phyloP scores from a whole-genome alignment of 768 basidiomycete species.

The Trametes meyenii region DNA sequence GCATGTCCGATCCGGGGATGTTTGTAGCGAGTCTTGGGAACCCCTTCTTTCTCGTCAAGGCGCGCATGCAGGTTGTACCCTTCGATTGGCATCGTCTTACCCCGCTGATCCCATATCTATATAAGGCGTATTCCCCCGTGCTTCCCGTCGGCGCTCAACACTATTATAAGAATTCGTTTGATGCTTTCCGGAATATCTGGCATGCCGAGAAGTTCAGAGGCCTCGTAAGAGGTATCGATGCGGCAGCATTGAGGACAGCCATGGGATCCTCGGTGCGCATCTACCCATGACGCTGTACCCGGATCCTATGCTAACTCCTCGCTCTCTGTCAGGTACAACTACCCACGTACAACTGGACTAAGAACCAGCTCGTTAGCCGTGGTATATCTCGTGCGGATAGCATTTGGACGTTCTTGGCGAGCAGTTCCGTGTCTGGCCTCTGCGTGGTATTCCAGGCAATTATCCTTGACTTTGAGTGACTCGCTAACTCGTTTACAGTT shows the following conservation, averaged over 20 bases:
- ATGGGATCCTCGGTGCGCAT: slow-evolving; percentile 84
- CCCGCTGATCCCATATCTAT: neutral
- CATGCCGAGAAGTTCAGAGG: slow-evolving; percentile 77
- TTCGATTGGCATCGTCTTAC: neutral
- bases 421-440: slow-evolving; percentile 85
- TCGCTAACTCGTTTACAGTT: slow-evolving; percentile 49
- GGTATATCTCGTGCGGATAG: slow-evolving; percentile 76
- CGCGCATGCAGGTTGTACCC: slow-evolving; percentile 83
- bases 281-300: neutral
- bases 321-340: slow-evolving; percentile 75
- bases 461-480: neutral
- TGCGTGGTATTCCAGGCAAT: slow-evolving; percentile 73
- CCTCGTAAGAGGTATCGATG: slow-evolving; percentile 87
- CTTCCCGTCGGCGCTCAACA: slow-evolving; percentile 96
- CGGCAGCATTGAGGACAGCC: slow-evolving; percentile 89
- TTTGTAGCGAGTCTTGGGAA: slow-evolving; percentile 73
- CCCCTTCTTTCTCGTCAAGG: slow-evolving; percentile 94
- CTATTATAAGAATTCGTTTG: slow-evolving; percentile 80
- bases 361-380: slow-evolving; percentile 70
- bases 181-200: slow-evolving; percentile 83
- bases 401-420: slow-evolving; percentile 84
- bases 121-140: slow-evolving; percentile 89
- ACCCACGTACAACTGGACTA: slow-evolving; percentile 94
- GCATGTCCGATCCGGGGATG: neutral
- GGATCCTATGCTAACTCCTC: neutral